Evolutionary conservation across 768 basidiomycete species (phyloP).

Genomic region (Phylloporus sp.): DNA sequence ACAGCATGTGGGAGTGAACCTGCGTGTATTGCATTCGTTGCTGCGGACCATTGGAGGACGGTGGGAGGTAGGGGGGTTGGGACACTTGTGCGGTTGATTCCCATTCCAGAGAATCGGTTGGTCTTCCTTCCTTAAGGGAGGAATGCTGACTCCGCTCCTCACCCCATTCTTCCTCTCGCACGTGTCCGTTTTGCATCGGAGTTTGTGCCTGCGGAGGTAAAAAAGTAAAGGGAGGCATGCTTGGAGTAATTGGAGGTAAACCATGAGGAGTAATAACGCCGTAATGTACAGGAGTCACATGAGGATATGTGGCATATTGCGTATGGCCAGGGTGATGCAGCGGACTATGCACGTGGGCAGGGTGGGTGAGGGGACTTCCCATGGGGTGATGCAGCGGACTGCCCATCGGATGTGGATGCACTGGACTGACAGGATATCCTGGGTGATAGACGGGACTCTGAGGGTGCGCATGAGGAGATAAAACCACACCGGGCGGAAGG

Average conservation of each 20-base stretch:
- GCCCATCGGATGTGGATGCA: slow-evolving; percentile 24
- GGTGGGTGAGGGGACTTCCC: slow-evolving; percentile 31
- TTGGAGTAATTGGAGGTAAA: slow-evolving; percentile 91
- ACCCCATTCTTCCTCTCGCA: background rate
- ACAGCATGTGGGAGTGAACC: slow-evolving; percentile 25
- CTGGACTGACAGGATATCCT: slow-evolving; percentile 28
- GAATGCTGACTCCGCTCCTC: slow-evolving; percentile 2
- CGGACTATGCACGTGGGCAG: slow-evolving; percentile 29
- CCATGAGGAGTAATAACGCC: slow-evolving; percentile 65
- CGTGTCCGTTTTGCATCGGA: slow-evolving; percentile 18
- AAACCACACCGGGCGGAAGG: slow-evolving; percentile 34
- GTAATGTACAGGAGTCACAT: slow-evolving; percentile 22
- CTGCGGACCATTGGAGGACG: slow-evolving; percentile 11
- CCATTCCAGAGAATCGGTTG: background rate
- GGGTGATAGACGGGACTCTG: slow-evolving; percentile 39
- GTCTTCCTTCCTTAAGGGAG: slow-evolving; percentile 7
- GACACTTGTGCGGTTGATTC: slow-evolving; percentile 7
- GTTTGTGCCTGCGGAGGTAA: slow-evolving; percentile 43
- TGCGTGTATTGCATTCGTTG: slow-evolving; percentile 23
- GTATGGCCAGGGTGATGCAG: slow-evolving; percentile 28
- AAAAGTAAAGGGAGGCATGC: slow-evolving; percentile 94
- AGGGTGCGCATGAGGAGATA: slow-evolving; percentile 33
- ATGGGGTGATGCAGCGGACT: slow-evolving; percentile 38
- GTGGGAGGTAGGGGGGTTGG: slow-evolving; percentile 12
- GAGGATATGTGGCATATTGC: slow-evolving; percentile 27